These are phyloP conservation scores for Passiflora organensis DNA, from an alignment of 345 rosid genomes.

Conservation along the genomic window DNA sequence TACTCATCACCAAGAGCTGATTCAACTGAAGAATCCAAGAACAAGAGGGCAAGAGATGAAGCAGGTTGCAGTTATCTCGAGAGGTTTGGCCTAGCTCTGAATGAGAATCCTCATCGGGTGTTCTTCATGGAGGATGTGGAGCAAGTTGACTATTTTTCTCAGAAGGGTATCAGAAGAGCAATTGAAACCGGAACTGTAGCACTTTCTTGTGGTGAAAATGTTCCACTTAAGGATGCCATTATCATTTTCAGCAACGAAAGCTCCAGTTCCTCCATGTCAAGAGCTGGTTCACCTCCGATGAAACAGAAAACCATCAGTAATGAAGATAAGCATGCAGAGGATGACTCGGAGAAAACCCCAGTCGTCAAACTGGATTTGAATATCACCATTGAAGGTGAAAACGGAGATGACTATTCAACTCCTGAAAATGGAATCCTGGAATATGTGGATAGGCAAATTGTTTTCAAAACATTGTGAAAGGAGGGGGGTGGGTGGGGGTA, in stretches of 20 bases:
- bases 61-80: slow-evolving; percentile 26
- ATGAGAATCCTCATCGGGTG: slow-evolving; percentile 65
- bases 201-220: slow-evolving; percentile 39
- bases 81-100: slow-evolving; percentile 49
- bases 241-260: slow-evolving; percentile 48
- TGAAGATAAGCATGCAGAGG: slow-evolving; percentile 15
- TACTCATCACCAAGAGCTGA: slow-evolving; percentile 26
- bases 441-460: slow-evolving; percentile 37
- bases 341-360: slow-evolving; percentile 8
- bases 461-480: slow-evolving; percentile 39
- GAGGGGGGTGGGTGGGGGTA: slow-evolving; percentile 1
- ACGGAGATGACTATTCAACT: slow-evolving; percentile 11
- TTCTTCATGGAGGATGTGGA: slow-evolving; percentile 58
- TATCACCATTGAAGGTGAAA: slow-evolving; percentile 39
- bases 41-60: slow-evolving; percentile 48
- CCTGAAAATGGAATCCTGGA: slow-evolving; percentile 29
- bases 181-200: slow-evolving; percentile 36
- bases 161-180: slow-evolving; percentile 35
- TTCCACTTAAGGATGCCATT: slow-evolving; percentile 55
- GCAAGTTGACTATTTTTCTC: slow-evolving; percentile 26
- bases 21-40: slow-evolving; percentile 22
- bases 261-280: slow-evolving; percentile 23
- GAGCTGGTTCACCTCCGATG: slow-evolving; percentile 27
- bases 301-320: slow-evolving; percentile 17
- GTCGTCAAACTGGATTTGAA: slow-evolving; percentile 47